A percentile compares a stretch with the other conserved stretches of the same genome.
Evolutionary conservation across 2,329 filamentous ascomycete species (phyloP).

Genomic region (Coniochaeta pulveracea): DNA sequence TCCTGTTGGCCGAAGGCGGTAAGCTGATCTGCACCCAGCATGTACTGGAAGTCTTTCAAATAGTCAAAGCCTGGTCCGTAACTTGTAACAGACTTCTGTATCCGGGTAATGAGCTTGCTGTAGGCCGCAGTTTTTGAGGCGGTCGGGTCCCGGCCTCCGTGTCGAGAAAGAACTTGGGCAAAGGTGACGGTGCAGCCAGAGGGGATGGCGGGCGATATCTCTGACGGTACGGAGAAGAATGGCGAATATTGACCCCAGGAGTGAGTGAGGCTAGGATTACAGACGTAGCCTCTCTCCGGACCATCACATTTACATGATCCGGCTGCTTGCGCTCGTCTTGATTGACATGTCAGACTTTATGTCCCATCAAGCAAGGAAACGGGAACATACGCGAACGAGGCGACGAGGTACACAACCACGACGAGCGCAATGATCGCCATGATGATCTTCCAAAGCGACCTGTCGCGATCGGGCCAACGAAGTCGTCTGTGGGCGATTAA

Average conservation of each 20-base stretch:
- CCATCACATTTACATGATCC: slow-evolving; percentile 45
- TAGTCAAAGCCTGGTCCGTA: slow-evolving; percentile 60
- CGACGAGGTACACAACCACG: slow-evolving; percentile 12
- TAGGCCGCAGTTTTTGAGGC: slow-evolving; percentile 54
- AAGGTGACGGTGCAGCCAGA: slow-evolving; percentile 64
- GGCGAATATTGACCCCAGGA: slow-evolving; percentile 85
- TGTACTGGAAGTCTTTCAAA: slow-evolving; percentile 59
- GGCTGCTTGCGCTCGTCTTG: no score
- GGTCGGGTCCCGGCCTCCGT: slow-evolving; percentile 78
- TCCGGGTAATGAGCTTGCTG: slow-evolving; percentile 48
- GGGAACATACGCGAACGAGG: slow-evolving; percentile 14
- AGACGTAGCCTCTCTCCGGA: slow-evolving; percentile 48
- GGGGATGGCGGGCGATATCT: slow-evolving; percentile 50
- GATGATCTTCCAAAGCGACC: slow-evolving; percentile 11
- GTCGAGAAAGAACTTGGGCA: slow-evolving; percentile 70
- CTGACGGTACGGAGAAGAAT: slow-evolving; percentile 64
- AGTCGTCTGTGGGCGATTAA: background rate
- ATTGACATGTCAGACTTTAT: slow-evolving; percentile 2
- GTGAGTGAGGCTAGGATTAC: slow-evolving; percentile 48
- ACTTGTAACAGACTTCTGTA: slow-evolving; percentile 43
- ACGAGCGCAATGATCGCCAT: slow-evolving; percentile 11
- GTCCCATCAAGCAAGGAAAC: background rate
- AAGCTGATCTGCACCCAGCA: slow-evolving; percentile 37
- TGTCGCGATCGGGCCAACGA: slow-evolving; percentile 10
- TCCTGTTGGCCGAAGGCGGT: slow-evolving; percentile 57